Evolutionary conservation across 257 asterid species (phyloP).

Genomic region (Nicotiana obtusifolia): DNA sequence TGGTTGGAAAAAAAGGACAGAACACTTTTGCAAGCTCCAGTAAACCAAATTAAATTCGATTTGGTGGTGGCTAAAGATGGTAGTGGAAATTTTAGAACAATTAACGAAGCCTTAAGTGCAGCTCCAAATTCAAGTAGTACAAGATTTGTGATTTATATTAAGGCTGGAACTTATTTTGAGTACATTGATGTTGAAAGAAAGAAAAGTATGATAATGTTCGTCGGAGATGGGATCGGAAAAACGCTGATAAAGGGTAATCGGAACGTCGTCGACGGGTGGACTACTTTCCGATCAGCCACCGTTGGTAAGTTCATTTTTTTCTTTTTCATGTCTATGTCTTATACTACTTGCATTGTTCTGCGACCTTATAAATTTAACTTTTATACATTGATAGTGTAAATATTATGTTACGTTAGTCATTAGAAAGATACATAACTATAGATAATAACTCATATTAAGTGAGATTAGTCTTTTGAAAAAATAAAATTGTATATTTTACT

Average conservation of each 20-base stretch:
- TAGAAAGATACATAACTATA: too few relatives aligned
- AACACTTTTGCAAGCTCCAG: slow-evolving; percentile 46
- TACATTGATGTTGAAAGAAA: slow-evolving; percentile 55
- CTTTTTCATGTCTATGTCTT: not conserved
- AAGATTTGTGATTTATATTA: slow-evolving; percentile 72
- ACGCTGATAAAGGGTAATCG: slow-evolving; percentile 76
- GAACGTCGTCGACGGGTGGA: slow-evolving; percentile 83
- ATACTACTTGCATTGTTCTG: too few relatives aligned
- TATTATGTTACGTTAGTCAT: too few relatives aligned
- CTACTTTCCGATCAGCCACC: slow-evolving; percentile 83
- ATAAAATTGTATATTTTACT: not conserved
- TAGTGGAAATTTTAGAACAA: slow-evolving; percentile 69
- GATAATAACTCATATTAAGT: too few relatives aligned
- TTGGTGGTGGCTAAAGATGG: slow-evolving; percentile 74
- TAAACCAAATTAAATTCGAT: slow-evolving; percentile 30
- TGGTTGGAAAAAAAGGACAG: slow-evolving; percentile 63
- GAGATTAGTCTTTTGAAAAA: not conserved
- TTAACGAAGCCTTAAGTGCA: slow-evolving; percentile 48
- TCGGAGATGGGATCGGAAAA: slow-evolving; percentile 91
- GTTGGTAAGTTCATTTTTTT: slow-evolving; percentile 47
- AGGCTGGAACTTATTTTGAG: slow-evolving; percentile 72
- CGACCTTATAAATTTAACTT: too few relatives aligned
- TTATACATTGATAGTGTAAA: too few relatives aligned
- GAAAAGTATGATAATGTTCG: slow-evolving; percentile 45
- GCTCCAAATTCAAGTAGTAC: slow-evolving; percentile 64